Evolutionary conservation across 345 rosid species (phyloP), one percentile per base, ranked within the genome.

Genomic region (Citrus maxima): DNA sequence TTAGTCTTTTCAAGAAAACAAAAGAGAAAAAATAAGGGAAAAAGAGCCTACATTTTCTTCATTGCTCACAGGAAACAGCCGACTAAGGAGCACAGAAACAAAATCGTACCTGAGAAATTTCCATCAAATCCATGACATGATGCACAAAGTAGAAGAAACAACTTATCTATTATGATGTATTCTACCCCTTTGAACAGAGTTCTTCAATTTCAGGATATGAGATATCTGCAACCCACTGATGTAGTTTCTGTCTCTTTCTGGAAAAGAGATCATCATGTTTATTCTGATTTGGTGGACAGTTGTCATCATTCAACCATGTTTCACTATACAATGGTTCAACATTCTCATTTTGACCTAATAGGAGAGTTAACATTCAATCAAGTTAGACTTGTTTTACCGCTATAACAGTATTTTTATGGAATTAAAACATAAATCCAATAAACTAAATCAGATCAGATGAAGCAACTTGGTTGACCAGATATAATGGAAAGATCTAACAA

Each of bases 131-230:
- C 81, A 87, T 78, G 66, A 85, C 18, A 79, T 32, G 54, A 76
- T 40, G 49, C 76, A 63, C 16, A 70, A 55, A 58, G 51, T 75
- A 81, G 59, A 73, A 69, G 25, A 60, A 77, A 32, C 4, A 51
- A 60, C 73, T 22, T 40, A 40, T 24, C 32, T 21, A 66, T 28
- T 40, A 24, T 63, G 40, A 65, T 40, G 72, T 78, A 69, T 49
- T 90, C 81, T 70, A 94, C 97, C 93, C 84, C 78, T 88, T 83
- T 10, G 87, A 78, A 66, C 79, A 80, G 73, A 84, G 85, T 80
- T 88, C 83, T 54, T 83, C 77, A 28, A 82, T 58, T 83, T 85
- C 90, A 82, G 93, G 82, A 83, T 78, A 81, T 73, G 90, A 85
- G 42, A 85, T 81, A 56, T 84, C 82, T 49, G 77, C 81, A 79